Evolutionary conservation across 345 rosid species (phyloP).

Genomic region (Capsella bursapastoris): DNA sequence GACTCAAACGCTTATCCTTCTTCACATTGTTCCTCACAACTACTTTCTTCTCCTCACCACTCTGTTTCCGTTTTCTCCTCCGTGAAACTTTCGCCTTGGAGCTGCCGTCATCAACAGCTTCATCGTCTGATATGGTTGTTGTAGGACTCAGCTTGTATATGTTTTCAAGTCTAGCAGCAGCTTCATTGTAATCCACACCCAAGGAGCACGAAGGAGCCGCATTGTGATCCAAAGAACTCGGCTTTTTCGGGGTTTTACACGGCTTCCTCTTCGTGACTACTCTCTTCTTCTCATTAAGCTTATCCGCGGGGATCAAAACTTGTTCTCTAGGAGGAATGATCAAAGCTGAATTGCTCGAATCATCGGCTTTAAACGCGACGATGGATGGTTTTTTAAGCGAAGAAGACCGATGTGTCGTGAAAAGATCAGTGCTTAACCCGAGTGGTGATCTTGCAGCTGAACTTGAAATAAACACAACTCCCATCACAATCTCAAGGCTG

Average conservation of each 20-base stretch:
- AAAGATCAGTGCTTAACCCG: slow-evolving; percentile 55
- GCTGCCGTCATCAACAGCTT: slow-evolving; percentile 35
- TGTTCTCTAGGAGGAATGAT: slow-evolving; percentile 55
- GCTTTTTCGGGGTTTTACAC: slow-evolving; percentile 43
- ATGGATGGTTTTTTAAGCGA: slow-evolving; percentile 55
- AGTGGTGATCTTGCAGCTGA: slow-evolving; percentile 75
- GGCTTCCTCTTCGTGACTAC: slow-evolving; percentile 53
- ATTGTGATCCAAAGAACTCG: slow-evolving; percentile 42
- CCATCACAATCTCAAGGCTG: slow-evolving; percentile 66
- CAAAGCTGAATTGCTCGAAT: slow-evolving; percentile 54
- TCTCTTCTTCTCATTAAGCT: slow-evolving; percentile 46
- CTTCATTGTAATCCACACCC: slow-evolving; percentile 84
- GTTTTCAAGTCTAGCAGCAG: slow-evolving; percentile 86
- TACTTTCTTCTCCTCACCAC: slow-evolving; percentile 46
- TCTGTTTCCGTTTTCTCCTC: slow-evolving; percentile 55
- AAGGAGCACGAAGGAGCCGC: slow-evolving; percentile 47
- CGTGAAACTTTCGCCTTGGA: slow-evolving; percentile 40
- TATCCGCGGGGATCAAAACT: slow-evolving; percentile 53
- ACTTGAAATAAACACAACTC: slow-evolving; percentile 84
- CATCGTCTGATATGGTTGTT: slow-evolving; percentile 44
- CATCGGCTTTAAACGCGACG: slow-evolving; percentile 75
- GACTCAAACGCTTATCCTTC: slow-evolving; percentile 68
- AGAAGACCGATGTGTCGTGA: slow-evolving; percentile 48
- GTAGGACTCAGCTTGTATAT: slow-evolving; percentile 80
- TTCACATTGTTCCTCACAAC: slow-evolving; percentile 57